phyloP scores from a whole-genome alignment of 306 rosid genomes.

The Coriaria nepalensis region DNA sequence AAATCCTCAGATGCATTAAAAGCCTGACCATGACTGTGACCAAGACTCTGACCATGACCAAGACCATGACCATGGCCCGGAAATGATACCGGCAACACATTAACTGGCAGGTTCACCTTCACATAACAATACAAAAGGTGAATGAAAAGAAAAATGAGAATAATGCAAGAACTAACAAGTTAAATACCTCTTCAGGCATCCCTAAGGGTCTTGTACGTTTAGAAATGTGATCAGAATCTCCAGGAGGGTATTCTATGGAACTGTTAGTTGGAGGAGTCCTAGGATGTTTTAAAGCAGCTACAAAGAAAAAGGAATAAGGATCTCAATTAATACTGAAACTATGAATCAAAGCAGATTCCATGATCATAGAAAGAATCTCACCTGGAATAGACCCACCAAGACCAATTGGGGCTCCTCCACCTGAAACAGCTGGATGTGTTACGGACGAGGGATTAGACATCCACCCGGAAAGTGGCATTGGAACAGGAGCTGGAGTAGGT shows the following conservation, averaged over 20 bases:
- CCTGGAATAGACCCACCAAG: slow-evolving; percentile 92
- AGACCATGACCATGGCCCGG: slow-evolving; percentile 45
- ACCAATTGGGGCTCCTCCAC: slow-evolving; percentile 87
- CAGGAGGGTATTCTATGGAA: slow-evolving; percentile 78
- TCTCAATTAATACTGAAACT: slow-evolving; percentile 5
- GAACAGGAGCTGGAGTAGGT: slow-evolving; percentile 82
- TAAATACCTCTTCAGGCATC: slow-evolving; percentile 62
- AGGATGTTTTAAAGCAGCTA: slow-evolving; percentile 94
- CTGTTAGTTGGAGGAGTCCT: slow-evolving; percentile 94
- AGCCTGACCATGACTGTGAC: slow-evolving; percentile 24
- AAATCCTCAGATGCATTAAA: slow-evolving; percentile 80
- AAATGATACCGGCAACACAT: slow-evolving; percentile 72
- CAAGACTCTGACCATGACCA: too few species aligned
- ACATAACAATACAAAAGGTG: slow-evolving; percentile 16
- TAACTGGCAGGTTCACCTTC: slow-evolving; percentile 90
- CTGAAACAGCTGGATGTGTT: slow-evolving; percentile 77
- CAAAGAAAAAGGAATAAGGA: slow-evolving; percentile 17
- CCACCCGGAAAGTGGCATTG: slow-evolving; percentile 92
- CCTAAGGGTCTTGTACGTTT: slow-evolving; percentile 88
- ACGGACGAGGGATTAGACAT: slow-evolving; percentile 91
- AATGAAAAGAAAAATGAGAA: background rate
- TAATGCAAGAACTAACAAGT: background rate
- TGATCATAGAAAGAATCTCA: slow-evolving; percentile 11
- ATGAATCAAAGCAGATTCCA: slow-evolving; percentile 4
- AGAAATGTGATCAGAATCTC: slow-evolving; percentile 84